A percentile compares a stretch with the other conserved stretches of the same genome.
Evolutionary conservation across 2,329 filamentous ascomycete species (phyloP).

Genomic region (Colletotrichum gigasporum): DNA sequence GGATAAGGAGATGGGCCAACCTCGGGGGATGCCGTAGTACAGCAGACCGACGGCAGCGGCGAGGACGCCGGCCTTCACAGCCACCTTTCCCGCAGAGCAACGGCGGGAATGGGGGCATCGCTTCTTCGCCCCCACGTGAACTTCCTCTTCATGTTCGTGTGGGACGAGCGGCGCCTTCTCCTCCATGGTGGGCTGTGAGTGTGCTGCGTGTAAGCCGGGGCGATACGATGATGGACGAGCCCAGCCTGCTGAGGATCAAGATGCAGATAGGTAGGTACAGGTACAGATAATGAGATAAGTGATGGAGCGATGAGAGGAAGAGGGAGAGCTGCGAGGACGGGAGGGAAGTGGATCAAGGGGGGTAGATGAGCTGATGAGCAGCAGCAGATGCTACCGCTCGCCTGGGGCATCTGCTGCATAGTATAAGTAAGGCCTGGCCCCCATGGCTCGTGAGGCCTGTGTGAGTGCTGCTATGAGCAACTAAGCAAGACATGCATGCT

Average conservation of each 20-base stretch:
- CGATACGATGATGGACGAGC: background rate
- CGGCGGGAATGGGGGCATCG: conserved; percentile 22
- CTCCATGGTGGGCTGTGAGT: background rate
- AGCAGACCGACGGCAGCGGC: conserved; percentile 15
- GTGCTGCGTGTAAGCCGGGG: background rate
- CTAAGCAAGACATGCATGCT: too few species aligned
- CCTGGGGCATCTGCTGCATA: too few species aligned
- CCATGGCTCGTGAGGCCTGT: too few species aligned
- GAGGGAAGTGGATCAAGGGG: background rate
- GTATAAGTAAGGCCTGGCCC: too few species aligned
- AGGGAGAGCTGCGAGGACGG: background rate
- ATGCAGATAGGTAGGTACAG: too few species aligned
- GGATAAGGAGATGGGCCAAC: background rate
- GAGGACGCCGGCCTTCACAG: conserved; percentile 12
- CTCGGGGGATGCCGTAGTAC: conserved; percentile 6
- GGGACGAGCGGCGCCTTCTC: conserved; percentile 24
- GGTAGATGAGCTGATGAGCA: background rate
- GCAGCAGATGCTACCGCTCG: too few species aligned
- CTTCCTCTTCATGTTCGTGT: background rate
- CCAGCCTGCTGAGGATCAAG: conserved; percentile 28
- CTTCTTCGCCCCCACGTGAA: background rate
- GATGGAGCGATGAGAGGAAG: background rate
- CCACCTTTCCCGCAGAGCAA: conserved; percentile 7
- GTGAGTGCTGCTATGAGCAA: too few species aligned
- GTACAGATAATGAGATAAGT: background rate